Evolutionary conservation across 2,329 filamentous ascomycete species (phyloP), one percentile per base, ranked within the genome.

Genomic region (Ascochyta fabae): DNA sequence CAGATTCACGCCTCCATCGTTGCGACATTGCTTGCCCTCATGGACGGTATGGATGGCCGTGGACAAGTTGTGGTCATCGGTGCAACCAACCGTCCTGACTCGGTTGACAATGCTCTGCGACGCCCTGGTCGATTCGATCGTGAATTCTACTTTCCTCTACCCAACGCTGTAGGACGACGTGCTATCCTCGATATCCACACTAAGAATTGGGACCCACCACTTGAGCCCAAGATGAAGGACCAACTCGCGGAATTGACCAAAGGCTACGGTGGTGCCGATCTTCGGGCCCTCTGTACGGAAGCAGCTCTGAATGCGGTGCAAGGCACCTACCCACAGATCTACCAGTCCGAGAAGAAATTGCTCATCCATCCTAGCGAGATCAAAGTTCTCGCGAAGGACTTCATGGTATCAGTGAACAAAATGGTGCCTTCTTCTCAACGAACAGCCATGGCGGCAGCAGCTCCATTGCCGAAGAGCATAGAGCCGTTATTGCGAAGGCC

Each of bases 131-230:
- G 95, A 47, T 99, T 99, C 70, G 95, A 99, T 73, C 84, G 95
- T 74, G 96, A 99, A 75, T 99, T 99, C 69, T 98, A 98, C 79
- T 99, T 99, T 71, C 93, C 95, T 0, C 81, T 99, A 29, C 95
- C 95, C 0, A 91, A 94, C 65, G 82, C 88, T 4, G 86, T 90
- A 35, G 92, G 87, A 22, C 87, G 95, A 58, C 88, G 90, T 61
- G 84, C 91, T 4, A 99, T 99, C 67, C 84, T 99, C 56, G 89
- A 97, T 61, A 99, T 99, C 56, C 92, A 99, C 73, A 99, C 95
- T 6, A 89, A 90, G 71, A 92, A 92, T 60, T 99, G 95, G 95
- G 90, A 93, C 19, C 87, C 87, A 10, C 82, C 85, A 1, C 81
- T 99, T 24, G 84, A 90, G 23, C 82, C 87, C 12, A 78, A 82